phyloP scores from a whole-genome alignment of 2,329 filamentous ascomycete species.

The Nigrospora sphaerica region DNA sequence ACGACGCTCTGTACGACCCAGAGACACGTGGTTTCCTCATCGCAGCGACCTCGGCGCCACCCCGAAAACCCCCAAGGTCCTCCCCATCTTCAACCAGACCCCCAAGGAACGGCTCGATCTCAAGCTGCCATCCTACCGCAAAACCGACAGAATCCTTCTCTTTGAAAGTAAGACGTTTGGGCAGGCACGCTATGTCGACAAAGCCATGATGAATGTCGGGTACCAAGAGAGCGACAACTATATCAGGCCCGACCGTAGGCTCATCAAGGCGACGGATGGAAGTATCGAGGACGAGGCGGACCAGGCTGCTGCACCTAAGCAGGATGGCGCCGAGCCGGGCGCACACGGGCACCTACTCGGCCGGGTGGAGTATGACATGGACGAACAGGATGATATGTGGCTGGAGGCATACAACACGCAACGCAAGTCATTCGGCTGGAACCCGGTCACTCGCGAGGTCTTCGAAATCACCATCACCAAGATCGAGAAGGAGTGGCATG shows the following conservation, averaged over 20 bases:
- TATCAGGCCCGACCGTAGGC: conserved; percentile 64
- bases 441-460: conserved; percentile 82
- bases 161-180: conserved; percentile 82
- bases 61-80: conserved; percentile 55
- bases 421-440: conserved; percentile 66
- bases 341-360: conserved; percentile 51
- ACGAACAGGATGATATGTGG: conserved; percentile 98
- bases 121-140: conserved; percentile 67
- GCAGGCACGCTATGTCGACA: conserved; percentile 87
- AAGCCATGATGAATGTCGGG: conserved; percentile 90
- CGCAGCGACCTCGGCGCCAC: conserved; percentile 36
- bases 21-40: conserved; percentile 48
- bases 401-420: conserved; percentile 75
- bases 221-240: conserved; percentile 95
- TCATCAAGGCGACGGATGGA: conserved; percentile 57
- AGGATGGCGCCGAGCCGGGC: conserved; percentile 47
- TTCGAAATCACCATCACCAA: conserved; percentile 99
- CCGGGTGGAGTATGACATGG: conserved; percentile 98
- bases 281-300: conserved; percentile 55
- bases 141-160: conserved; percentile 69
- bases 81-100: conserved; percentile 74
- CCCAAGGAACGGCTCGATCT: conserved; percentile 74
- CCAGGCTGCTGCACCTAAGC: conserved; percentile 33
- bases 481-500: conserved; percentile 98
- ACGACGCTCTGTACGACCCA: conserved; percentile 35